Conservation (phyloP, 257 asterid species). For the Eucommia ulmoides region DNA sequence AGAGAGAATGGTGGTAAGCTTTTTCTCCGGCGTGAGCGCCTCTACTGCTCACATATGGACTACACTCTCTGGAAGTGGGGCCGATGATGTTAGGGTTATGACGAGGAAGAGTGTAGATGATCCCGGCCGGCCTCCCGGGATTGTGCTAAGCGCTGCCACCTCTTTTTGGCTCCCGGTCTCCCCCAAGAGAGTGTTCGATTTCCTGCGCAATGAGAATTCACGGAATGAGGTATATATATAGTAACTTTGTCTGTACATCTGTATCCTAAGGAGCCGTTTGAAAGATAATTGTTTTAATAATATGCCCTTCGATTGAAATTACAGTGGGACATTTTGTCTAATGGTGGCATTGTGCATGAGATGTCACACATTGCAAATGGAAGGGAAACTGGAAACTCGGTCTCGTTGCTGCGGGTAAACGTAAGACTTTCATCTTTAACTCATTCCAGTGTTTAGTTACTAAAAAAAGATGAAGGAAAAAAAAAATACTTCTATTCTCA, state of each 20-base stretch:
- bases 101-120: conserved; percentile 2
- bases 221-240: conserved; percentile 9
- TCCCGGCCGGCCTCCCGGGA: conserved; percentile 2
- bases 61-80: conserved; percentile 1
- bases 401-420: conserved; percentile 2
- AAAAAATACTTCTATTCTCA: too few relatives aligned
- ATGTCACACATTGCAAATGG: conserved; percentile 2
- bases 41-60: conserved; percentile 6
- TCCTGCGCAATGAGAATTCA: conserved; percentile 4
- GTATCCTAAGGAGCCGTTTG: background rate
- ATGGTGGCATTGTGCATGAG: conserved; percentile 5
- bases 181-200: conserved; percentile 8
- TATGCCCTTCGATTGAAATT: background rate
- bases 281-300: background rate
- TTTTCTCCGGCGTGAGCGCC: conserved; percentile 12
- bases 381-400: conserved; percentile 1
- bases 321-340: conserved; percentile 14
- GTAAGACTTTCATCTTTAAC: too few relatives aligned
- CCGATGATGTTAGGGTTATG: conserved; percentile 11
- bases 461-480: too few relatives aligned
- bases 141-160: conserved; percentile 11
- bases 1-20: conserved; percentile 14
- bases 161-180: conserved; percentile 13
- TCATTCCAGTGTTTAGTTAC: too few relatives aligned
- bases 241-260: background rate